These are phyloP conservation scores for Tuber aestivum DNA, from an alignment of 495 filamentous ascomycete genomes.

Conservation along the genomic window DNA sequence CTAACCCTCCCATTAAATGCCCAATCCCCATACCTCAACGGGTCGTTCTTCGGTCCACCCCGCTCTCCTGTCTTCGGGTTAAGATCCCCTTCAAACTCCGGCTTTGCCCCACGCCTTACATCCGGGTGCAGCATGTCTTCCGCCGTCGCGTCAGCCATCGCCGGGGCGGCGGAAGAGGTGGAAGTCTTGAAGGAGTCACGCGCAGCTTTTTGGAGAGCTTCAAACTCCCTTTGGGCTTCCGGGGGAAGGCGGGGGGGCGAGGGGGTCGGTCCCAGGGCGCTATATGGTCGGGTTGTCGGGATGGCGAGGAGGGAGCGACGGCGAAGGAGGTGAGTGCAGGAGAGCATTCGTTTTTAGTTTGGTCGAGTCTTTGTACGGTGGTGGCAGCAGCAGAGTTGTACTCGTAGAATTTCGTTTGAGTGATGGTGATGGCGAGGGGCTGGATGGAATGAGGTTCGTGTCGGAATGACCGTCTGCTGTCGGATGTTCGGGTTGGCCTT, in stretches of 20 bases:
- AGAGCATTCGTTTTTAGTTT: slow-evolving; percentile 18
- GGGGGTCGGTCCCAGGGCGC: slow-evolving; percentile 50
- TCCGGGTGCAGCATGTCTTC: slow-evolving; percentile 65
- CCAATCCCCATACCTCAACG: slow-evolving; percentile 77
- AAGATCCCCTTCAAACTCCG: slow-evolving; percentile 87
- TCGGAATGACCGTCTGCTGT: background rate
- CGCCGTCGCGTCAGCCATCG: slow-evolving; percentile 38
- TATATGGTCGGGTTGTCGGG: slow-evolving; percentile 30
- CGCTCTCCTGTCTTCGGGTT: slow-evolving; percentile 97
- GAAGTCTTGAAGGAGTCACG: slow-evolving; percentile 70
- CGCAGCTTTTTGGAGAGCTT: slow-evolving; percentile 68
- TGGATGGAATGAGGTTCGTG: background rate
- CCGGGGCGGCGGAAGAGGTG: slow-evolving; percentile 40
- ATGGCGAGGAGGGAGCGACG: slow-evolving; percentile 30
- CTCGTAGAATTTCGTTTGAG: background rate
- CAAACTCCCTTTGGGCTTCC: slow-evolving; percentile 87
- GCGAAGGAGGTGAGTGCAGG: slow-evolving; percentile 34
- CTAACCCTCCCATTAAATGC: slow-evolving; percentile 94
- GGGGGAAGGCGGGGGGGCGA: slow-evolving; percentile 78
- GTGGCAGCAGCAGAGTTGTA: background rate
- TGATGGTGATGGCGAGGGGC: background rate
- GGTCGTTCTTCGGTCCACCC: slow-evolving; percentile 96
- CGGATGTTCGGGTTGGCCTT: background rate
- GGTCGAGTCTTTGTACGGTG: background rate
- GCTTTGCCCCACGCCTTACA: slow-evolving; percentile 63